phyloP scores from a whole-genome alignment of 2,329 filamentous ascomycete species.

The Microdochium bolleyi region DNA sequence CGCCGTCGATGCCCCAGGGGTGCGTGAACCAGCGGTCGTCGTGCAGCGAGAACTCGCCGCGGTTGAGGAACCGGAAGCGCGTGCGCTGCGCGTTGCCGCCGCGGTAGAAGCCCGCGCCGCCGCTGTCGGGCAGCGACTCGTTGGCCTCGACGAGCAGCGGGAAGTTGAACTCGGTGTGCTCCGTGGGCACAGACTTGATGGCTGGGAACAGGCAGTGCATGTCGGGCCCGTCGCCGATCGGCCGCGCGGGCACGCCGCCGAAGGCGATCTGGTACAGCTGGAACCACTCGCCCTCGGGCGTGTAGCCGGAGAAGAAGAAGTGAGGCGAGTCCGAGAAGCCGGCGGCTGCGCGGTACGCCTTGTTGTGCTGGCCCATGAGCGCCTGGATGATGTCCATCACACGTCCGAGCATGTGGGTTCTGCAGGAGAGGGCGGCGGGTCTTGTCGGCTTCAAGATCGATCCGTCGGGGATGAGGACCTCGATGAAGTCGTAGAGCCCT shows the following conservation, averaged over 20 bases:
- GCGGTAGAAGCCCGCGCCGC: constrained; percentile 35
- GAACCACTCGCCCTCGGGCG: constrained; percentile 37
- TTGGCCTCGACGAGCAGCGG: constrained; percentile 39
- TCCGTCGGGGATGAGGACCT: constrained; percentile 35
- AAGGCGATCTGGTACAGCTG: constrained; percentile 42
- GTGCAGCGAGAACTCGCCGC: constrained; percentile 37
- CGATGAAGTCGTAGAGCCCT: constrained; percentile 40
- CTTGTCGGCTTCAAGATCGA: constrained; percentile 35
- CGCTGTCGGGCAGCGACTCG: constrained; percentile 36
- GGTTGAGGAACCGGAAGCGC: constrained; percentile 33
- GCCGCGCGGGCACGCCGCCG: constrained; percentile 37
- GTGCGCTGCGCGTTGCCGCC: constrained; percentile 41
- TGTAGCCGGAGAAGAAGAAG: constrained; percentile 41
- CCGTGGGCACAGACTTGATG: constrained; percentile 40
- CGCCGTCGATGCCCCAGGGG: constrained; percentile 38
- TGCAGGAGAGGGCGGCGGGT: constrained; percentile 35
- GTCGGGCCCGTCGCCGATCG: constrained; percentile 37
- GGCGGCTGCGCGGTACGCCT: constrained; percentile 35
- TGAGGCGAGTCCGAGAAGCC: constrained; percentile 42
- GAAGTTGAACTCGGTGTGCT: constrained; percentile 38
- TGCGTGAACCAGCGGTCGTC: constrained; percentile 41
- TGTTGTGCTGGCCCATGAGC: constrained; percentile 36
- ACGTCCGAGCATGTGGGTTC: constrained; percentile 37
- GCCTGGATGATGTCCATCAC: constrained; percentile 41
- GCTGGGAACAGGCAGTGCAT: constrained; percentile 42